Percentiles rank a stretch among this genome's conserved stretches.
These are phyloP conservation scores for Beta macrorhiza DNA, from an alignment of 179 eudicot genomes.

Conservation along the genomic window DNA sequence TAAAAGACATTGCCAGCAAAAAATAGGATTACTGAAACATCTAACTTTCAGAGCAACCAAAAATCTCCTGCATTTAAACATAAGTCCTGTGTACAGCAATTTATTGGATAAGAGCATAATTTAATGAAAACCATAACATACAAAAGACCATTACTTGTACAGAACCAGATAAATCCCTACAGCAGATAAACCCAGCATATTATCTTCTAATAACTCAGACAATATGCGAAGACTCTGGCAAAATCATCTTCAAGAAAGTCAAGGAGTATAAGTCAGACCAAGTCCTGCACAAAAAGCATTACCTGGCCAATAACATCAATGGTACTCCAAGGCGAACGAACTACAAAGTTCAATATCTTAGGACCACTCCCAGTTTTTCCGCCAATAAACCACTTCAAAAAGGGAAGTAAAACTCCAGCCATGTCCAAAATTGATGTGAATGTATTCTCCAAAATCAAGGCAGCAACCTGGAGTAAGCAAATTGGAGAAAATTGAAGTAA, in stretches of 20 bases:
- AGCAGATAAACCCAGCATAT: background rate
- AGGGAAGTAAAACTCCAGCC: constrained; percentile 94
- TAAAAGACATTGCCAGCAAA: background rate
- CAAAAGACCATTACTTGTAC: background rate
- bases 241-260: background rate
- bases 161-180: background rate
- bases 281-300: constrained; percentile 18
- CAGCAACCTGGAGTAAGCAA: constrained; percentile 56
- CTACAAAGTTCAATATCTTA: constrained; percentile 64
- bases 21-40: background rate
- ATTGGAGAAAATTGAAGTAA: background rate
- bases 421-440: constrained; percentile 90
- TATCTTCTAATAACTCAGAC: background rate
- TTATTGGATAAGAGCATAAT: background rate
- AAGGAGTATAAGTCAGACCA: background rate
- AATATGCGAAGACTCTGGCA: background rate
- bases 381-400: constrained; percentile 88
- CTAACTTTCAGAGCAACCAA: background rate
- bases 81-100: background rate
- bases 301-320: constrained; percentile 84
- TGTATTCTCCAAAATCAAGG: constrained; percentile 77
- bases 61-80: background rate
- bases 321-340: constrained; percentile 90
- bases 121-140: background rate
- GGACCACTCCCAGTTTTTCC: constrained; percentile 62